These are phyloP conservation scores for Prunella vulgaris DNA, from an alignment of 257 asterid species.

Conservation along the genomic window DNA sequence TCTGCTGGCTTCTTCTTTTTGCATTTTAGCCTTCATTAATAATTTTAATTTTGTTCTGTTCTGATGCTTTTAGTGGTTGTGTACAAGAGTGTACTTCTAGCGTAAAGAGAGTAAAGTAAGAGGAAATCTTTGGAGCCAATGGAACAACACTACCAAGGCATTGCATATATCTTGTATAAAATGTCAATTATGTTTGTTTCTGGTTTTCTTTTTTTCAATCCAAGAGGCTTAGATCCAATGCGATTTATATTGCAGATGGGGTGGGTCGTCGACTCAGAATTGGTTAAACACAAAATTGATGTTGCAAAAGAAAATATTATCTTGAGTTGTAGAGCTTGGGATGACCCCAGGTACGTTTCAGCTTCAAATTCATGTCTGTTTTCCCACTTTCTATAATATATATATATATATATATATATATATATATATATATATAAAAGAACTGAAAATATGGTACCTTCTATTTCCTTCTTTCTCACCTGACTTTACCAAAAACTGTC, in stretches of 20 bases:
- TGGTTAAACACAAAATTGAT: conserved; percentile 72
- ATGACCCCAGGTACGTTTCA: conserved; percentile 86
- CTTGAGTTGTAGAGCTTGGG: conserved; percentile 83
- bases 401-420: neutral
- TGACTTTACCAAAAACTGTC: neutral
- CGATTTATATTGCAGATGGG: conserved; percentile 64
- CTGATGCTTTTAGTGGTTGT: neutral
- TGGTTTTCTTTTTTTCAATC: neutral
- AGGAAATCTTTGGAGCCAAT: neutral
- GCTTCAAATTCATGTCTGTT: neutral
- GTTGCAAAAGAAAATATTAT: conserved; percentile 80
- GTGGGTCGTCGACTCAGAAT: conserved; percentile 85
- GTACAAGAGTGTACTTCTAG: neutral
- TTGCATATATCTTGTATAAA: neutral
- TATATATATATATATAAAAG: too few relatives aligned
- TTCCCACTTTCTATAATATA: neutral
- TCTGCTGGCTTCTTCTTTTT: conserved; percentile 25
- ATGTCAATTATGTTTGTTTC: neutral
- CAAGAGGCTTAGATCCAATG: conserved; percentile 13
- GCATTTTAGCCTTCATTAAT: neutral
- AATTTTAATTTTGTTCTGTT: neutral
- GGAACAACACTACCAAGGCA: neutral
- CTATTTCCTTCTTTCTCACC: neutral
- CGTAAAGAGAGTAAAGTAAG: neutral
- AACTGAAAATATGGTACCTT: neutral